phyloP scores from a whole-genome alignment of 768 basidiomycete species.

The Leucosporidium creatinivorum region DNA sequence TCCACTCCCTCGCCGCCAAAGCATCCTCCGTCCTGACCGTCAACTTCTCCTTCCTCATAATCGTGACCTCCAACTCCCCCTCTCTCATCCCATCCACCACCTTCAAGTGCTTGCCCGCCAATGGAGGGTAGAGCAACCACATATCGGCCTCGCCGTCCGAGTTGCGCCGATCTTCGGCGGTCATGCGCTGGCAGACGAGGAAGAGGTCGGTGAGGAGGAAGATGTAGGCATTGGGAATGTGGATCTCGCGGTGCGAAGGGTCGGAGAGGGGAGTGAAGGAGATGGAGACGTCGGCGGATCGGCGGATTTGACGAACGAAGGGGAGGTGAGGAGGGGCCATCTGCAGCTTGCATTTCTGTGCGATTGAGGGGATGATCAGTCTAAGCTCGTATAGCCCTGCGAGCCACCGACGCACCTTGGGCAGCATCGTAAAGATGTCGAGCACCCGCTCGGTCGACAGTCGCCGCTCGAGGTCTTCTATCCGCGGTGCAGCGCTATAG shows the following conservation, averaged over 20 bases:
- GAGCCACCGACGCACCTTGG: conserved; percentile 55
- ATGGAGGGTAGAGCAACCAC: conserved; percentile 88
- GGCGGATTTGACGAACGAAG: conserved; percentile 68
- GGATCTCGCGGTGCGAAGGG: conserved; percentile 60
- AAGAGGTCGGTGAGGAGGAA: conserved; percentile 90
- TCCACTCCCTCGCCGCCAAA: conserved; percentile 56
- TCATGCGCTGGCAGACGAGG: conserved; percentile 78
- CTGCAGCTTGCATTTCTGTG: conserved; percentile 78
- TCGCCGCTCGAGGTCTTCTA: conserved; percentile 71
- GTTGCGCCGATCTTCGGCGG: conserved; percentile 52
- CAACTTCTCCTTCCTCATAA: conserved; percentile 83
- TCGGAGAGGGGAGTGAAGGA: conserved; percentile 59
- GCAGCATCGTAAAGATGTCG: conserved; percentile 92
- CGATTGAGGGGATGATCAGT: neutral
- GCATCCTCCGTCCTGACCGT: conserved; percentile 55
- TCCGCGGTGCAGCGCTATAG: conserved; percentile 46
- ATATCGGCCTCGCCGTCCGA: conserved; percentile 54
- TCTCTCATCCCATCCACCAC: conserved; percentile 49
- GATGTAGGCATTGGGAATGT: conserved; percentile 70
- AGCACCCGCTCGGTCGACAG: conserved; percentile 69
- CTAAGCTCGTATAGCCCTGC: conserved; percentile 9
- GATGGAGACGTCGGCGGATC: conserved; percentile 63
- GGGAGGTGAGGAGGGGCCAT: conserved; percentile 72
- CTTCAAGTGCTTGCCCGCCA: conserved; percentile 85
- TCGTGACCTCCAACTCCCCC: conserved; percentile 62